Base-by-base conservation (phyloP, 768 basidiomycete genomes). In the Cystofilobasidium bisporidii region DNA sequence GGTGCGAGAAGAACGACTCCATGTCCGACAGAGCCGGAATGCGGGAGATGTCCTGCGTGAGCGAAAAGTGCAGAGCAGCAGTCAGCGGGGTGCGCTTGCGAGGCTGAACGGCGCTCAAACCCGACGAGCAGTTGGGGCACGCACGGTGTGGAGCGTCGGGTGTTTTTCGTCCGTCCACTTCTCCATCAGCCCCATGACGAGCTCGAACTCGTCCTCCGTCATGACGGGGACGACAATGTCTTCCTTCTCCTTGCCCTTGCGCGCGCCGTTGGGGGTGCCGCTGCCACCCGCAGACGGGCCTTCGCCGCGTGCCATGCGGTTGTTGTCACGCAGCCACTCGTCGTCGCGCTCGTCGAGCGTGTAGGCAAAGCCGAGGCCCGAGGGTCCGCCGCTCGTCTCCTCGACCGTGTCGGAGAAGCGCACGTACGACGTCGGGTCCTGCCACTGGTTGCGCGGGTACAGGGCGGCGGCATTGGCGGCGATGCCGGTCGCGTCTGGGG, bases 271-370 rank as follows among this genome's bases (percentile, higher is more conserved):
- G 48, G 62, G 32, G 22, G 59, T 38, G 28, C 32, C 59, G 50
- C 59, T 59, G 32, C 20, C 69, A 43, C 30, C 59, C 4, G 65
- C 22, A 18, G 63, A 63, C 60, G 65, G 32, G 24, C 62, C 58
- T 30, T 64, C 36, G 3, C 84, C 73, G 87, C 86, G 72, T 64
- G 68, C 68, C 17, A 64, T 38, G 12, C 63, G 62, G 73, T 97
- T 96, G 74, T 90, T 91, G 78, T 85, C 87, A 72, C 89, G 87
- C 38, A 99, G 82, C 94, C 94, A 99, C 71, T 88, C 87, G 73
- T 87, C 85, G 79, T 98, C 94, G 22, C 87, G 86, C 76, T 98
- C 96, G 73, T 99, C 94, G 88, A 97, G 89, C 71, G 85, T 89
- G 74, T 98, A 97, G 1, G 86, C 85, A 77, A 87, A 87, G 0